Conservation (phyloP, 2,329 filamentous ascomycete species). For the Epichloe brachyelytri region DNA sequence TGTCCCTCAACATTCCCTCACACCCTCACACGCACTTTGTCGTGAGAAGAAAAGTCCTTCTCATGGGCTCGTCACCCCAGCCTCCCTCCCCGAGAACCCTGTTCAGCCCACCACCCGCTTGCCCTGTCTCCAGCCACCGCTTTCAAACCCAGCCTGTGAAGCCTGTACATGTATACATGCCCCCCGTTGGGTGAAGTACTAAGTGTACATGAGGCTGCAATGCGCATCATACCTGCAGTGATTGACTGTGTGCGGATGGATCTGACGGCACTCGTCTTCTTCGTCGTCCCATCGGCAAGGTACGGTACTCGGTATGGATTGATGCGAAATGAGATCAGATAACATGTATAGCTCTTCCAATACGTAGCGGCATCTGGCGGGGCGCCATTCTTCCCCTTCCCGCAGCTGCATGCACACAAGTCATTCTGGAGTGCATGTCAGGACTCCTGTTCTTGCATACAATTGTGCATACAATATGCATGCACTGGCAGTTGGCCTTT, state of each 20-base stretch:
- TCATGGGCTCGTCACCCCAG: background rate
- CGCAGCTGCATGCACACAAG: background rate
- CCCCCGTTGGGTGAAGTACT: background rate
- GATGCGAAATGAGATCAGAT: no score
- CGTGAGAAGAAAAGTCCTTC: background rate
- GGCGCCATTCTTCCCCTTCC: background rate
- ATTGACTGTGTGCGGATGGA: background rate
- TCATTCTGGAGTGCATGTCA: slow-evolving; percentile 1
- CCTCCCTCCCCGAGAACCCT: background rate
- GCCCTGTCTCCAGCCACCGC: background rate
- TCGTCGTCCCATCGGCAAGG: background rate
- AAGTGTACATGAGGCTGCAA: background rate
- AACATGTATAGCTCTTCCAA: no score
- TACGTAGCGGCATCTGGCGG: background rate
- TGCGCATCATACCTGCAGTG: slow-evolving; percentile 2
- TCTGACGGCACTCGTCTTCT: background rate
- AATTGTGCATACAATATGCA: background rate
- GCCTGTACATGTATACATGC: no score
- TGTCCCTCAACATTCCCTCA: background rate
- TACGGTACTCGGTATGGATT: background rate
- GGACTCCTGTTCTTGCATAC: background rate
- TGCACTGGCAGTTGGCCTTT: no score
- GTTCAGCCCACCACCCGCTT: background rate
- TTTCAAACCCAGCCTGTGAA: background rate
- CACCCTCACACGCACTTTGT: background rate